These are phyloP conservation scores for Panus rudis DNA, from an alignment of 768 basidiomycete species.

Conservation along the genomic window DNA sequence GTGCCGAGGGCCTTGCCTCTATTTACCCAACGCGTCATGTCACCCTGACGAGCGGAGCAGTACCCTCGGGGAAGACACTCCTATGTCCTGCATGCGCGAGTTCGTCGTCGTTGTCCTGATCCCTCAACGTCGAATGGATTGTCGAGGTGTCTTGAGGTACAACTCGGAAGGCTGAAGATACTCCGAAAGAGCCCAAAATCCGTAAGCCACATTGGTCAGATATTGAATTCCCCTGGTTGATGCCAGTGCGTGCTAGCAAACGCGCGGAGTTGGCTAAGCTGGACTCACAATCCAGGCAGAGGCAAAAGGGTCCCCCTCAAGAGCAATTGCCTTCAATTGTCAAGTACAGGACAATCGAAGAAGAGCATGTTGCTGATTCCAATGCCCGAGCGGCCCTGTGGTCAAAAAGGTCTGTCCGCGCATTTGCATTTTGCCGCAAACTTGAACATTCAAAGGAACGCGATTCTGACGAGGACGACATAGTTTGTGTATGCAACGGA, in stretches of 20 bases:
- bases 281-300: constrained; percentile 58
- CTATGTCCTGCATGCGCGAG: too few species aligned
- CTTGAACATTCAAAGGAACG: constrained; percentile 27
- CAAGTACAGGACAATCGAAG: constrained; percentile 32
- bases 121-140: too few species aligned
- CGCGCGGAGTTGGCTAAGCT: constrained; percentile 55
- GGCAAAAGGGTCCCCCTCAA: constrained; percentile 57
- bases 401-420: constrained; percentile 63
- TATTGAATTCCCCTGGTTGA: constrained; percentile 69
- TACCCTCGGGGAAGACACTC: too few species aligned
- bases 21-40: too few species aligned
- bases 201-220: constrained; percentile 70
- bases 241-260: constrained; percentile 50
- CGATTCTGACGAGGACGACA: constrained; percentile 40
- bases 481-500: constrained; percentile 60
- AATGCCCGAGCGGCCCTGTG: constrained; percentile 70
- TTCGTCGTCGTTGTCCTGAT: too few species aligned
- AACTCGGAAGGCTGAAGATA: too few species aligned
- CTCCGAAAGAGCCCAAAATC: too few species aligned
- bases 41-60: too few species aligned
- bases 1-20: too few species aligned
- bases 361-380: constrained; percentile 34
- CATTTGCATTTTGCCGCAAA: constrained; percentile 43
- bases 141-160: too few species aligned
- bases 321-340: constrained; percentile 29